Evolutionary conservation across 148 eudicot genomes (phyloP).

Genomic region (Rhododendron molle): DNA sequence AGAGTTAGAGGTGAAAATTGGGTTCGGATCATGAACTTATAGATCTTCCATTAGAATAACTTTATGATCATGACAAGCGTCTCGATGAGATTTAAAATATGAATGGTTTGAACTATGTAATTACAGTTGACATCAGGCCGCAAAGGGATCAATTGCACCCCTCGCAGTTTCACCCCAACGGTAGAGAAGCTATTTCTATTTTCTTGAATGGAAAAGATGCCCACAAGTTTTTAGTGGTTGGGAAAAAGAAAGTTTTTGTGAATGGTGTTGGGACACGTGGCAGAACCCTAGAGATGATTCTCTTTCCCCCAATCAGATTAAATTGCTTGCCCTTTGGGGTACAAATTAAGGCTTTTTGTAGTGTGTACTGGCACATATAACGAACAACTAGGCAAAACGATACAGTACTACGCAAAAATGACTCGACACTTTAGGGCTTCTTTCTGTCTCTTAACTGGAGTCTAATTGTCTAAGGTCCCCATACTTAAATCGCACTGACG

Average conservation of each 20-base stretch:
- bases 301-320: not conserved
- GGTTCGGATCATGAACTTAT: not conserved
- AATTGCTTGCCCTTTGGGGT: not conserved
- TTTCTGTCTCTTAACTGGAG: not conserved
- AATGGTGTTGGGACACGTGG: slow-evolving; percentile 9
- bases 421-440: not conserved
- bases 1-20: too few relatives aligned
- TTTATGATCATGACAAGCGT: not conserved
- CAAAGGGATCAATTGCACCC: too few relatives aligned
- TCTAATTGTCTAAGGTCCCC: not conserved
- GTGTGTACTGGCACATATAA: not conserved
- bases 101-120: not conserved
- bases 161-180: too few relatives aligned
- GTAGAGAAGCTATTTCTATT: too few relatives aligned
- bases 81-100: not conserved
- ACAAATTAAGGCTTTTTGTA: too few relatives aligned
- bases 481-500: too few relatives aligned
- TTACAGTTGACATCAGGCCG: not conserved
- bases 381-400: not conserved
- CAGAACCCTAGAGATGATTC: not conserved
- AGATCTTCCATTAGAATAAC: too few relatives aligned
- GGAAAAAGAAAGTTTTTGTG: not conserved
- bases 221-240: not conserved
- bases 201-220: not conserved
- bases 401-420: not conserved